phyloP scores from a whole-genome alignment of 495 filamentous ascomycete genomes.

The Aspergillus saccharolyticus region DNA sequence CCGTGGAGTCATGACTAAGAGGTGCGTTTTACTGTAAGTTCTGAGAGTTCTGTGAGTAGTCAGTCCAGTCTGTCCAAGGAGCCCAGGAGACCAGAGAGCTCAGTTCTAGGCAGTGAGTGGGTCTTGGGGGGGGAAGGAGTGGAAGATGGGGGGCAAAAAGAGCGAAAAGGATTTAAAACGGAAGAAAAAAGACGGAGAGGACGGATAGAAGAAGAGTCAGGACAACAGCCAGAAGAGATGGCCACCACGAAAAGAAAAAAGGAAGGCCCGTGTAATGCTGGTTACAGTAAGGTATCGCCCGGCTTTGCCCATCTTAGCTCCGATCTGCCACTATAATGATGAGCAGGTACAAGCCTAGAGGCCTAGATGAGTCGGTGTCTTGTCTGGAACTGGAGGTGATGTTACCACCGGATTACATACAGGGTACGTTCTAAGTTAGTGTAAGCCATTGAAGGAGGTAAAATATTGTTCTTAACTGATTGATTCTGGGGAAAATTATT shows the following conservation, averaged over 20 bases:
- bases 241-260: background rate
- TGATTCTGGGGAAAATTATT: too few relatives aligned
- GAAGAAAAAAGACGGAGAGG: background rate
- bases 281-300: conserved; percentile 16
- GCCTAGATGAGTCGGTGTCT: conserved; percentile 22
- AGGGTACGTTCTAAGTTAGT: background rate
- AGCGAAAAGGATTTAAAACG: background rate
- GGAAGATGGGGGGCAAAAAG: background rate
- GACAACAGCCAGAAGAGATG: background rate
- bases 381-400: background rate
- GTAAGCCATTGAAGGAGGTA: background rate
- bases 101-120: background rate
- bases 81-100: background rate
- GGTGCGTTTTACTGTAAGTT: too few relatives aligned
- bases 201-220: background rate
- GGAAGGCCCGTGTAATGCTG: conserved; percentile 20
- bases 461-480: too few relatives aligned
- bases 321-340: conserved; percentile 20
- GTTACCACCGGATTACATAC: too few relatives aligned
- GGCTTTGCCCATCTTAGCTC: conserved; percentile 9
- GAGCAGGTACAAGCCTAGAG: background rate
- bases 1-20: background rate
- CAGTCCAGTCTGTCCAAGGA: too few relatives aligned
- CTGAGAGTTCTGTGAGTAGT: too few relatives aligned
- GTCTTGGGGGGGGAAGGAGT: background rate